Evolutionary conservation across 345 rosid genomes (phyloP).

Genomic region (Hypericum perforatum): DNA sequence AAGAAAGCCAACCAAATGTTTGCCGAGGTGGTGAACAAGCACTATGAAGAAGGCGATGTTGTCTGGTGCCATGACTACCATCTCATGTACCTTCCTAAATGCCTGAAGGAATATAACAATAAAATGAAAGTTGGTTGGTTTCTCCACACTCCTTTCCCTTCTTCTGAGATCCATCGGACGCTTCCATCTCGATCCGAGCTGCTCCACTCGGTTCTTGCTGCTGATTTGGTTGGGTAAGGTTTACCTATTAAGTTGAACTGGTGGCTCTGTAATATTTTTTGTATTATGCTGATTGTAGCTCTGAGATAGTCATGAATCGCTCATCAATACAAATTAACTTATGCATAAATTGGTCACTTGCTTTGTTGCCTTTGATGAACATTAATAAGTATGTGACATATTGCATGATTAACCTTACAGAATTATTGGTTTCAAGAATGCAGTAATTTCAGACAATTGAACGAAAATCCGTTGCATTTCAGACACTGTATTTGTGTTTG

Average conservation of each 20-base stretch:
- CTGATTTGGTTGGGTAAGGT: conserved; percentile 95
- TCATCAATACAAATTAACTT: too few relatives aligned
- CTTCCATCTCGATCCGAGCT: conserved; percentile 95
- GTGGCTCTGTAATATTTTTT: too few relatives aligned
- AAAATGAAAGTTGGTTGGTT: conserved; percentile 99
- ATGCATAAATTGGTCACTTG: too few relatives aligned
- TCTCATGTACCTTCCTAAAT: conserved; percentile 96
- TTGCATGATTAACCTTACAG: too few relatives aligned
- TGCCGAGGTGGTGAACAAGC: conserved; percentile 87
- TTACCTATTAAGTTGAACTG: conserved; percentile 5
- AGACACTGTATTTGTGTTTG: too few relatives aligned
- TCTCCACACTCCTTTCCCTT: conserved; percentile 99
- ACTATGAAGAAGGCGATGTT: conserved; percentile 96
- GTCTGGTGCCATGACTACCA: conserved; percentile 99
- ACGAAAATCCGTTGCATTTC: too few relatives aligned
- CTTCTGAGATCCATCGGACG: conserved; percentile 96
- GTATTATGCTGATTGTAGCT: too few relatives aligned
- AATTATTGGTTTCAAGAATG: too few relatives aligned
- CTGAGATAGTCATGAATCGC: too few relatives aligned
- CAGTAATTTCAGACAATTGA: too few relatives aligned
- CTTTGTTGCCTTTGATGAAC: too few relatives aligned
- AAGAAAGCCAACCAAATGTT: conserved; percentile 97
- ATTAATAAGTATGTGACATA: too few relatives aligned
- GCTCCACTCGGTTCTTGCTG: conserved; percentile 89
- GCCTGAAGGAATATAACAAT: conserved; percentile 70